A percentile compares a stretch with the other conserved stretches of the same genome.
phyloP scores from a whole-genome alignment of 179 eudicot species.

The Amaranthus tricolor region DNA sequence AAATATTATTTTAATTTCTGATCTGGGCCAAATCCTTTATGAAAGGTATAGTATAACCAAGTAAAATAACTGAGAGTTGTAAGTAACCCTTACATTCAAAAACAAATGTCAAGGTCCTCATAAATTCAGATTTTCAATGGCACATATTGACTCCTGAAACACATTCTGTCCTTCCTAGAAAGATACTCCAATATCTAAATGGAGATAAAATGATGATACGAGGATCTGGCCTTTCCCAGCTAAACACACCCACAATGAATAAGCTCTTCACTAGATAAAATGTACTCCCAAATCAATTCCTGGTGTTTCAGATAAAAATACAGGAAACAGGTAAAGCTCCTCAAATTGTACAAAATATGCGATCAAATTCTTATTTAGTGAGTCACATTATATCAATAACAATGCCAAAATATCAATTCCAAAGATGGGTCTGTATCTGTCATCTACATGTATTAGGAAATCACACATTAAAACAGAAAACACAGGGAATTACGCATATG shows the following conservation, averaged over 20 bases:
- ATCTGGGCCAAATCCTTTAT: not conserved
- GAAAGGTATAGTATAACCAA: not conserved
- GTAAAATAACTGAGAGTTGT: not conserved
- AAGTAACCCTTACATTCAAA: not conserved
- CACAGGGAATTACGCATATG: too few relatives aligned
- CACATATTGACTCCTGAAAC: not conserved
- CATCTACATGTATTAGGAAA: too few relatives aligned
- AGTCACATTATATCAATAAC: not conserved
- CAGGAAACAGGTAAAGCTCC: too few relatives aligned
- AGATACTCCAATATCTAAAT: not conserved
- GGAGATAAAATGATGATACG: not conserved
- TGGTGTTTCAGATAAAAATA: not conserved
- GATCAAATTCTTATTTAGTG: not conserved
- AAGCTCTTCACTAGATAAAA: not conserved
- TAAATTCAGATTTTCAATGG: not conserved
- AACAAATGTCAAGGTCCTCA: not conserved
- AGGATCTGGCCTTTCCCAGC: not conserved
- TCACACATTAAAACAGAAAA: not conserved
- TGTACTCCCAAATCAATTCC: not conserved
- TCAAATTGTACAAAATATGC: too few relatives aligned
- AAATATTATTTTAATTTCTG: not conserved
- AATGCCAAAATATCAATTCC: not conserved
- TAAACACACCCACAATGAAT: not conserved
- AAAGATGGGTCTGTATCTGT: not conserved
- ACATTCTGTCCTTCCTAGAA: not conserved